Base-by-base conservation (phyloP, 495 filamentous ascomycete genomes). In the Penicillium crystallinum region DNA sequence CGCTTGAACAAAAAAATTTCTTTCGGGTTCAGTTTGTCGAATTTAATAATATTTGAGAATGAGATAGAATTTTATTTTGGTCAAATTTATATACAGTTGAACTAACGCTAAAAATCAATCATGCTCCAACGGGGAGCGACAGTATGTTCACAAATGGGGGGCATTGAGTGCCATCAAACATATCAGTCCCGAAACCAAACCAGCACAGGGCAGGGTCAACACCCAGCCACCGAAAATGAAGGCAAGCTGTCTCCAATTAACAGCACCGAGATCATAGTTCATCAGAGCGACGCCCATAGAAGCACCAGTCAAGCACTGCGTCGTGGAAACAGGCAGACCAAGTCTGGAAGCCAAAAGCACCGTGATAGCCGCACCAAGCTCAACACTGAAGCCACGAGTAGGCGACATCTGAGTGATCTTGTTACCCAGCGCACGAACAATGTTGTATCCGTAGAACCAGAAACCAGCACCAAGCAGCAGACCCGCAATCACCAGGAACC, bases 371-470 rank as follows among this genome's bases (percentile, higher is more conserved):
- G 82, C 78, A 14, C 86, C 86, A 6, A 89, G 73, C 63, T 88
- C 86, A 68, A 85, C 83, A 23, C 78, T 78, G 64, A 81, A 88
- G 18, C 84, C 86, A 54, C 84, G 77, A 8, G 80, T 82, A 3
- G 85, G 86, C 8, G 81, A 84, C 68, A 85, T 79, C 44, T 84
- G 77, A 0, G 85, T 88, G 62, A 89, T 79, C 52, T 78, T 76
- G 68, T 88, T 88, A 14, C 84, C 86, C 49, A 89, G 71, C 53
- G 82, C 78, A 36, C 75, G 70, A 70, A 89, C 85, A 65, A 89
- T 86, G 53, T 88, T 76, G 69, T 82, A 88, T 17, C 86, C 86
- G 56, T 82, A 89, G 58, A 83, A 81, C 79, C 82, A 86, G 56
- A 88, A 72, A 7, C 86, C 86, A 48, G 81, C 68, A 36, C 81